phyloP scores from a whole-genome alignment of 202 grass and related monocot genomes.

The Bolboschoenoplectus hybrid region DNA sequence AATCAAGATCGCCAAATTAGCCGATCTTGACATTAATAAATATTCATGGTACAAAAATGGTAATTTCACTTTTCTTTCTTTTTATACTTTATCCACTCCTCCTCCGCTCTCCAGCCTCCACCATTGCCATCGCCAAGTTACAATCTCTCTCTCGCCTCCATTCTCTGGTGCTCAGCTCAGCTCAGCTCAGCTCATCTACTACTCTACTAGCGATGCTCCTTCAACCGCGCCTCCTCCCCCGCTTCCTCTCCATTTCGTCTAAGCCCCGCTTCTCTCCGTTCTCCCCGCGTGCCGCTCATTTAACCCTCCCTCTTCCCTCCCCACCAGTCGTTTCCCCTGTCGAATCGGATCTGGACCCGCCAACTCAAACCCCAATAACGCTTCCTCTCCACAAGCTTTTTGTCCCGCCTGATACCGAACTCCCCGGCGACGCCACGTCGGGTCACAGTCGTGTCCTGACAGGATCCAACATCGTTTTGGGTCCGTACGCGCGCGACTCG shows the following conservation, averaged over 20 bases:
- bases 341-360: constrained; percentile 30
- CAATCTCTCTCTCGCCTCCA: neutral
- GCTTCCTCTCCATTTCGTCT: constrained; percentile 43
- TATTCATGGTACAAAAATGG: too few relatives aligned
- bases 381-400: constrained; percentile 79
- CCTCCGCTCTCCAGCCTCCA: neutral
- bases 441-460: constrained; percentile 64
- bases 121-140: constrained; percentile 14
- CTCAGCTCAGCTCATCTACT: neutral
- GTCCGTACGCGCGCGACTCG: constrained; percentile 70
- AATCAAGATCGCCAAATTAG: too few relatives aligned
- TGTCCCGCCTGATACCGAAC: constrained; percentile 63
- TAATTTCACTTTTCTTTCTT: neutral
- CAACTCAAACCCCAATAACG: constrained; percentile 32
- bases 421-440: constrained; percentile 43
- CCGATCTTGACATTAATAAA: too few relatives aligned
- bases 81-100: neutral
- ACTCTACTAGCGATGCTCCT: constrained; percentile 59
- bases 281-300: constrained; percentile 33
- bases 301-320: constrained; percentile 39
- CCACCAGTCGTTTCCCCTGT: constrained; percentile 43
- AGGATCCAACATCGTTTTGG: constrained; percentile 91
- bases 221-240: constrained; percentile 57
- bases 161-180: neutral
- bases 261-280: neutral